Evolutionary conservation across 331 rosid species (phyloP).

Genomic region (Telfairia occidentalis): DNA sequence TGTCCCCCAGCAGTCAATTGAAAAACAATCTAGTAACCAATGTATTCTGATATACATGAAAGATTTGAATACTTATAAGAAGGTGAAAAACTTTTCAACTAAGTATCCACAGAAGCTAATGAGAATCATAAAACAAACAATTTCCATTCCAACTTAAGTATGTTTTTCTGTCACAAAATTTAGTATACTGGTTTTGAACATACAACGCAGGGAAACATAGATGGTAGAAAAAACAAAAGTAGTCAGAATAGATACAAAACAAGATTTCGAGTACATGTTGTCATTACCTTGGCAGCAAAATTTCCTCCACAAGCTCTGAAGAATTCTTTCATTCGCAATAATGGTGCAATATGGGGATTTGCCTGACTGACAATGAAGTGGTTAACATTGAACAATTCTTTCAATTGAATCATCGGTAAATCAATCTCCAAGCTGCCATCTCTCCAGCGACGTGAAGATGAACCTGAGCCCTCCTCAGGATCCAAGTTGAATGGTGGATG

Average conservation of each 20-base stretch:
- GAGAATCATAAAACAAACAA: not conserved
- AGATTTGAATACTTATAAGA: not conserved
- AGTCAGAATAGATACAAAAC: not conserved
- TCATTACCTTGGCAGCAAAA: slow-evolving; percentile 89
- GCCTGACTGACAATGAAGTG: slow-evolving; percentile 96
- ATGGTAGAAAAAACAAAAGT: not conserved
- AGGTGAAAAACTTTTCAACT: not conserved
- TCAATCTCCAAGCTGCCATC: slow-evolving; percentile 98
- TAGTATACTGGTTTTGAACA: not conserved
- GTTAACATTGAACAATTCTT: slow-evolving; percentile 89
- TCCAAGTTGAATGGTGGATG: slow-evolving; percentile 91
- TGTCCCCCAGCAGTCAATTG: not conserved
- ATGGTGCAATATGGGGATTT: slow-evolving; percentile 90
- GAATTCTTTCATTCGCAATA: slow-evolving; percentile 72
- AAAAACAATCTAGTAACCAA: not conserved
- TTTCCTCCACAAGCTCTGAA: slow-evolving; percentile 77
- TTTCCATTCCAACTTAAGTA: not conserved
- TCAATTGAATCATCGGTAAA: slow-evolving; percentile 89
- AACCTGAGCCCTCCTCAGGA: slow-evolving; percentile 62
- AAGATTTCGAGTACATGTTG: not conserved
- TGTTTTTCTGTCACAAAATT: not conserved
- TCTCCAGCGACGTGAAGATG: slow-evolving; percentile 84
- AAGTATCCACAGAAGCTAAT: not conserved
- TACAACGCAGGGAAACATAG: not conserved
- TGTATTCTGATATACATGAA: not conserved